Evolutionary conservation across 176 grass and related monocot species (phyloP).

Genomic region (Aegilops sharonensis): DNA sequence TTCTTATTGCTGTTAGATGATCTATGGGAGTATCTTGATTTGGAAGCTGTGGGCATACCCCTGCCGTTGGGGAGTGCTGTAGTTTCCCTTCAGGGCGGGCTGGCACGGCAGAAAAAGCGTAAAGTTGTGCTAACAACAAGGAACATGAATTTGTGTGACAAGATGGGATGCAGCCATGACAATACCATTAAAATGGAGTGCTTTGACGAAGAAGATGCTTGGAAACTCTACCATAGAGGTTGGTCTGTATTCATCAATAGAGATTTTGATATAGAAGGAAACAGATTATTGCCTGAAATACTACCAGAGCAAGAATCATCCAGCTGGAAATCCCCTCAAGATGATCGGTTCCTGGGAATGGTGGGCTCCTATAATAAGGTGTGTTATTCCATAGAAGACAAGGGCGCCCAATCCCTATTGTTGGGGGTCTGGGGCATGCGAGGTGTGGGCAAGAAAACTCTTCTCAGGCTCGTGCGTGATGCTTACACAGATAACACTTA

Average conservation of each 20-base stretch:
- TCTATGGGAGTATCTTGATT: not conserved
- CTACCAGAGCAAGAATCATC: too few species aligned
- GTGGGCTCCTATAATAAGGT: not conserved
- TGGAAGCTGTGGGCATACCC: not conserved
- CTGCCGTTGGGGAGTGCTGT: not conserved
- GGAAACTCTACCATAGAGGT: not conserved
- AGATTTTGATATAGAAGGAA: too few species aligned
- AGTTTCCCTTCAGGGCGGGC: too few species aligned
- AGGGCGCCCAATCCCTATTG: not conserved
- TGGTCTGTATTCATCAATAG: too few species aligned
- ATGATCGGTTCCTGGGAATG: too few species aligned
- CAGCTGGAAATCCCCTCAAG: too few species aligned
- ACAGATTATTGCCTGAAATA: too few species aligned
- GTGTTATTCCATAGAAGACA: not conserved
- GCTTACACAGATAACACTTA: not conserved
- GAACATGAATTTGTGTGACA: not conserved
- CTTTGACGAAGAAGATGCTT: not conserved
- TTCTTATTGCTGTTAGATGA: not conserved
- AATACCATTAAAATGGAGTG: not conserved
- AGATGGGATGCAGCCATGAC: not conserved
- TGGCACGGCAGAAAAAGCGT: not conserved
- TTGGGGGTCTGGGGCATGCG: not conserved
- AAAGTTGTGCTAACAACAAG: not conserved
- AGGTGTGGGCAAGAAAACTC: not conserved
- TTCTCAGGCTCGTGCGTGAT: not conserved